Percentiles rank a stretch among this genome's conserved stretches.
These are phyloP conservation scores for Spencermartinsiella europaea DNA, from an alignment of 805 yeast species.

Conservation along the genomic window DNA sequence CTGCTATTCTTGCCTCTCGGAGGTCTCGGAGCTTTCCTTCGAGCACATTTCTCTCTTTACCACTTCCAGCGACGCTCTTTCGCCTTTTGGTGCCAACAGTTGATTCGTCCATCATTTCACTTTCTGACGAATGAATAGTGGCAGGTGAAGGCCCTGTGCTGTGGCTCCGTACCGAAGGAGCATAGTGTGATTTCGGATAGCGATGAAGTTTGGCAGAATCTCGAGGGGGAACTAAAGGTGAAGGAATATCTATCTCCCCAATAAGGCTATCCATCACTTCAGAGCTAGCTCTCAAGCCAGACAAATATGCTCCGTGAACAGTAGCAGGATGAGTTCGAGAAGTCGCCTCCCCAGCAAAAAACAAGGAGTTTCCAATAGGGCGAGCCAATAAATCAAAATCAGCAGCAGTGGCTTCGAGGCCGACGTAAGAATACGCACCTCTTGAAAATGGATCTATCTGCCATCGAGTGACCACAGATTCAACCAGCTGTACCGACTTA, in stretches of 20 bases:
- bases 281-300: slow-evolving; percentile 39
- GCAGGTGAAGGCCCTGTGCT: background rate
- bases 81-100: background rate
- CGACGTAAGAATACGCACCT: slow-evolving; percentile 64
- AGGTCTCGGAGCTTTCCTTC: slow-evolving; percentile 27
- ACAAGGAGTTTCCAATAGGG: slow-evolving; percentile 33
- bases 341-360: slow-evolving; percentile 43
- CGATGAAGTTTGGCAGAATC: background rate
- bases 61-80: background rate
- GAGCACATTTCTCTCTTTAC: background rate
- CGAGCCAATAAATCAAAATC: slow-evolving; percentile 38
- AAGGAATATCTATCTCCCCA: slow-evolving; percentile 37
- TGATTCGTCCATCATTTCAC: background rate
- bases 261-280: slow-evolving; percentile 37
- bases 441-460: slow-evolving; percentile 68
- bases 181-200: background rate
- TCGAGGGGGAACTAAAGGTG: slow-evolving; percentile 28
- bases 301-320: slow-evolving; percentile 40
- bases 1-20: slow-evolving; percentile 25
- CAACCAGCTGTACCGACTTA: slow-evolving; percentile 26
- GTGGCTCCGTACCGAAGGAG: background rate
- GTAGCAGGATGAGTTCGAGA: slow-evolving; percentile 39
- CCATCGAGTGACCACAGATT: slow-evolving; percentile 61
- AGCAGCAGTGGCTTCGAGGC: slow-evolving; percentile 38
- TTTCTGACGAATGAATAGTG: background rate